Evolutionary conservation across 306 rosid genomes (phyloP), one percentile per base, ranked within the genome.

Genomic region (Lathyrus aphaca): DNA sequence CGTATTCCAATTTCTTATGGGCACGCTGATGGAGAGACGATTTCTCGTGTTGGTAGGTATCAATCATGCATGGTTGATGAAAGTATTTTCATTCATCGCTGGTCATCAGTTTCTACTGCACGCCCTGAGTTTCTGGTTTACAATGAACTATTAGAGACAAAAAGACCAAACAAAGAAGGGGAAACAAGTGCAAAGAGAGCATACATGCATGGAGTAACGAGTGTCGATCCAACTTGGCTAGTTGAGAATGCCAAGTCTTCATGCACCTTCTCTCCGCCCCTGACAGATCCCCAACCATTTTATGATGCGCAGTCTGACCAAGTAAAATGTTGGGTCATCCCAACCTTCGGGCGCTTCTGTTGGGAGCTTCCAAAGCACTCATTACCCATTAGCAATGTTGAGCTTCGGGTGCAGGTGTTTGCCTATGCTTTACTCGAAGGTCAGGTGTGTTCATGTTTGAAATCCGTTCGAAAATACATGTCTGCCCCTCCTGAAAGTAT

Each of bases 101-200:
- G 84, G 84, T 94, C 98, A 48, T 81, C 92, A 27, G 85, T 82
- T 60, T 81, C 94, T 30, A 62, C 51, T 44, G 81, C 89, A 55
- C 86, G 94, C 69, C 96, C 98, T 0, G 96, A 90, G 70, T 86
- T 85, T 79, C 30, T 94, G 80, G 98, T 90, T n/a, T 90, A 94
- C 86, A 90, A 83, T 58, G 98, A 94, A 79, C 81, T 94, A 43
- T 71, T 90, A 50, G 80, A 76, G 51, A 81, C 86, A 44, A 93
- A 82, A 78, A 87, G 89, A 49, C 94, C 91, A 39, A 84, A 90
- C 85, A 84, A 87, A 88, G 90, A 90, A 21, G 96, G 88, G 25
- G 86, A 76, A 53, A 82, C 97, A 0, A 69, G 84, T 49, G 83
- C 83, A 27, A 81, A 80, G 55, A 78, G 82, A 68, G 82, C 79